phyloP scores from a whole-genome alignment of 1,139 yeast species.

The Suhomyces panamericanus region DNA sequence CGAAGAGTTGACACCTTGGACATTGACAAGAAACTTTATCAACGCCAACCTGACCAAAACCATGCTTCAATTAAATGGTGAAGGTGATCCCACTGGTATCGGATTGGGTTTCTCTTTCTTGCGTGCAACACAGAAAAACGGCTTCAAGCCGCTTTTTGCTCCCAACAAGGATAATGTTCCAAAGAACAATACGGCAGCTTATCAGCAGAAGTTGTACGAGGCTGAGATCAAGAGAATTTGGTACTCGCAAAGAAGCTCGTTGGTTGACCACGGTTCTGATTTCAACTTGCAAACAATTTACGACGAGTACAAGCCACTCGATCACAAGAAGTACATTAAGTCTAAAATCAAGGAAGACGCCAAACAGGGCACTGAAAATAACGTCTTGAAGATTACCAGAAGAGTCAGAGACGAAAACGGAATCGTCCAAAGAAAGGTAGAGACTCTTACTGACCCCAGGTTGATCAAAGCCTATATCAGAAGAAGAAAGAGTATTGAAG shows the following conservation, averaged over 20 bases:
- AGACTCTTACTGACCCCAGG: conserved; percentile 78
- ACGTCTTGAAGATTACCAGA: conserved; percentile 73
- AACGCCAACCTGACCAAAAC: conserved; percentile 96
- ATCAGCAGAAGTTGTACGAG: conserved; percentile 90
- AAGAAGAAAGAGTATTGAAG: conserved; percentile 76
- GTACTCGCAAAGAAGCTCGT: conserved; percentile 76
- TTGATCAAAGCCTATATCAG: conserved; percentile 84
- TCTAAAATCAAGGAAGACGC: conserved; percentile 38
- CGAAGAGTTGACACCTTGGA: conserved; percentile 94
- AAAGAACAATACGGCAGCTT: conserved; percentile 57
- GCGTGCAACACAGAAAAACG: conserved; percentile 93
- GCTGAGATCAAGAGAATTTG: conserved; percentile 88
- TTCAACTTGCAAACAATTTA: conserved; percentile 29
- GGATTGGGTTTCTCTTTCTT: conserved; percentile 90
- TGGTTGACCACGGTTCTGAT: conserved; percentile 45
- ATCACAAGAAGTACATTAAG: conserved; percentile 35
- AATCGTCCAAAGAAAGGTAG: conserved; percentile 78
- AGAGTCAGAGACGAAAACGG: conserved; percentile 84
- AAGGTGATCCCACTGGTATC: conserved; percentile 93
- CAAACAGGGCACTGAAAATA: conserved; percentile 34
- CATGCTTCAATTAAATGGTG: conserved; percentile 95
- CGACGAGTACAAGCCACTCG: conserved; percentile 41
- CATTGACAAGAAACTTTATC: conserved; percentile 81
- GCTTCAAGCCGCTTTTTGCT: conserved; percentile 68
- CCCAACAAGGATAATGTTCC: conserved; percentile 46